These are phyloP conservation scores for Aureobasidium uvarum DNA, from an alignment of 2,329 filamentous ascomycete species.

Conservation along the genomic window DNA sequence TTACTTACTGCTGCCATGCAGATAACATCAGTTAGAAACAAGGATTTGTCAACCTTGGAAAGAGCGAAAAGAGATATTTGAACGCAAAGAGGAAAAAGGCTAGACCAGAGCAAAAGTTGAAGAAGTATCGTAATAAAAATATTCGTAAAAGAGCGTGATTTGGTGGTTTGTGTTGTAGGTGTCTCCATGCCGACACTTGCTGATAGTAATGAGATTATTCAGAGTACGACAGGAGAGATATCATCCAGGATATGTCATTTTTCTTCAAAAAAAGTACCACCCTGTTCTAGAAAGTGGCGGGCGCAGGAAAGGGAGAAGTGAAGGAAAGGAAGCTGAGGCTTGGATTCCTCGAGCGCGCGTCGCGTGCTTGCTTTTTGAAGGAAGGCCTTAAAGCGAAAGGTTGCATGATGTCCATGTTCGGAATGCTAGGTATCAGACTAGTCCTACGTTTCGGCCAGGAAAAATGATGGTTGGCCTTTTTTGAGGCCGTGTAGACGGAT, in stretches of 20 bases:
- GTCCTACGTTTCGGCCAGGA: background rate
- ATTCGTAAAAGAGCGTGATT: constrained; percentile 14
- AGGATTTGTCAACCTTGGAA: background rate
- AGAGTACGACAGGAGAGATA: background rate
- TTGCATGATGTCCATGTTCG: background rate
- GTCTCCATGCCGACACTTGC: constrained; percentile 8
- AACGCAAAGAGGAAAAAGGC: constrained; percentile 4
- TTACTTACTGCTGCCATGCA: constrained; percentile 21
- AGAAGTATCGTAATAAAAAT: constrained; percentile 5
- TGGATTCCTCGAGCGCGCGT: constrained; percentile 20
- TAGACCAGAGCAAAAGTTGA: constrained; percentile 18
- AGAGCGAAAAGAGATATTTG: constrained; percentile 6
- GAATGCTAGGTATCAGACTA: constrained; percentile 14
- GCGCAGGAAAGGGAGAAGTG: constrained; percentile 10
- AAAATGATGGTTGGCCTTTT: constrained; percentile 3
- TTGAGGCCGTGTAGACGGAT: background rate
- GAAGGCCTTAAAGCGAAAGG: background rate
- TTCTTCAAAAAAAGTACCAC: background rate
- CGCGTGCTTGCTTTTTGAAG: constrained; percentile 25
- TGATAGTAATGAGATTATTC: background rate
- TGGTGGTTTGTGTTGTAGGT: background rate
- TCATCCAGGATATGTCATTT: constrained; percentile 21
- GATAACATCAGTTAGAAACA: constrained; percentile 2
- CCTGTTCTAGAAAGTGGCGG: constrained; percentile 15
- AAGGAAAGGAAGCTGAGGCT: constrained; percentile 15